Conservation (phyloP, 2,329 filamentous ascomycete species). For the Colletotrichum liriopes region DNA sequence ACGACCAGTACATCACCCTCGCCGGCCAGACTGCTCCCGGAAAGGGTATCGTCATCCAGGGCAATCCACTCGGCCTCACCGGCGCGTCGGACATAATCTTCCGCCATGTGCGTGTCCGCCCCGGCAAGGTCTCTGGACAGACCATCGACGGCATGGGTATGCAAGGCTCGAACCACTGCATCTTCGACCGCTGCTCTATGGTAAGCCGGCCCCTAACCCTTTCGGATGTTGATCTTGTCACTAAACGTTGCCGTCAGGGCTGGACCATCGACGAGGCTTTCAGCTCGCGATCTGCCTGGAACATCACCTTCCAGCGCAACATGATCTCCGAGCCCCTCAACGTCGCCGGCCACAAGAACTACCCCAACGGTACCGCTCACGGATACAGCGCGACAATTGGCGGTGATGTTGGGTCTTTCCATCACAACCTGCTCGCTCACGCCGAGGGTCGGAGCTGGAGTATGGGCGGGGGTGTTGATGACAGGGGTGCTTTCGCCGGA, state of each 20-base stretch:
- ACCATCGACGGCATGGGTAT: constrained; percentile 55
- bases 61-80: constrained; percentile 50
- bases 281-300: constrained; percentile 52
- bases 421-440: constrained; percentile 53
- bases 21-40: constrained; percentile 66
- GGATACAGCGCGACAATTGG: constrained; percentile 50
- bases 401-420: constrained; percentile 53
- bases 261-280: constrained; percentile 55
- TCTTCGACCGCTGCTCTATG: constrained; percentile 54
- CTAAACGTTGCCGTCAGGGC: constrained; percentile 35
- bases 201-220: constrained; percentile 10
- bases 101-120: constrained; percentile 48
- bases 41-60: constrained; percentile 54
- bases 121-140: constrained; percentile 49
- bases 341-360: constrained; percentile 55
- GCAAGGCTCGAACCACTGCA: constrained; percentile 53
- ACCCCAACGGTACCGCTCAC: constrained; percentile 51
- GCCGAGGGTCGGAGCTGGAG: constrained; percentile 54
- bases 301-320: constrained; percentile 54
- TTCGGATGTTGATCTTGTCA: not conserved
- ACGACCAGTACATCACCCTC: constrained; percentile 60
- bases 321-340: constrained; percentile 56
- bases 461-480: constrained; percentile 52
- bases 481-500: constrained; percentile 51
- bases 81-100: constrained; percentile 50